Base-by-base conservation (phyloP, 1,139 yeast genomes). In the Nakaseomyces bracarensis region DNA sequence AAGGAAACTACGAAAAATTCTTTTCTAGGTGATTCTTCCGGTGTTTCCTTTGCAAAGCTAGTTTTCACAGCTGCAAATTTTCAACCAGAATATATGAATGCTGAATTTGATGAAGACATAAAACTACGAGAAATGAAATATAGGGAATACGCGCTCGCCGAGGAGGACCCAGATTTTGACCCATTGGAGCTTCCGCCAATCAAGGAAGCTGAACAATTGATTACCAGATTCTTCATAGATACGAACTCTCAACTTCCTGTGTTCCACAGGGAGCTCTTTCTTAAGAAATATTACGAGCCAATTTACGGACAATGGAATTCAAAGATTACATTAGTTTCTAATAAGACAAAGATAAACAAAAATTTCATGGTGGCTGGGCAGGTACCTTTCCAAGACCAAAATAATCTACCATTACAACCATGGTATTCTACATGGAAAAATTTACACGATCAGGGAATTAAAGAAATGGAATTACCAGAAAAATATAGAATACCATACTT, bases 191-290 rank as follows among this genome's bases (percentile, higher is more conserved):
- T 87, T 27, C 96, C 96, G 0, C 74, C 85, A 0, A 83, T 83
- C 53, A 65, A 67, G 18, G 74, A 78, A 15, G 95, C 96, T 0
- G 77, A 82, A 52, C 70, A 71, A 42, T 72, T 83, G 41, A 56
- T 86, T n/a, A 71, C 75, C 39, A 69, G 77, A 2, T 86, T 72
- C 60, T 87, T 87, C 56, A 75, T 84, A 18, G 91, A 82, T 52
- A 75, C 91, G 14, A 86, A 86, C 57, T 69, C 94, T 3, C 95
- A 85, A 59, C 57, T 83, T 30, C 96, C 96, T 0, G 70, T 86
- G 4, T 62, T 87, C 40, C 96, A 87, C 57, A 71, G 95, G 29
- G 95, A 85, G 53, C 76, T 74, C 49, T 86, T 86, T 54, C 60
- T 87, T 36, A 66, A 66, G 40, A 67, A 69, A 36, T 79, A 77